Evolutionary conservation across 345 rosid species (phyloP).

Genomic region (Angophora floribunda): DNA sequence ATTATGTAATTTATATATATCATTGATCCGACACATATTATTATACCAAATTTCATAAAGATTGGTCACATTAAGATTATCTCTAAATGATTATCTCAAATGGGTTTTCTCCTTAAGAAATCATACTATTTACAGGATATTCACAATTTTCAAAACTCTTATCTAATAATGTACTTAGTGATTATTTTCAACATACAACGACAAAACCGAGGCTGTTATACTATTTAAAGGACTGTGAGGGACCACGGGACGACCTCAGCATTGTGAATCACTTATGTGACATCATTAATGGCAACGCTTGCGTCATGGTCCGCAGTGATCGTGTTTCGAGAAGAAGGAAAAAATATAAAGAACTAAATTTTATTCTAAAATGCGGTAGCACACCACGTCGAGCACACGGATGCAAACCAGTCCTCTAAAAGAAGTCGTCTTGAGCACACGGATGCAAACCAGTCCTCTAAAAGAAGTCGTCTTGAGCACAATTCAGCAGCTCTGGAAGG

Average conservation of each 20-base stretch:
- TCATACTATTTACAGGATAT: not conserved
- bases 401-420: not conserved
- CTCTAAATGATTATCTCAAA: not conserved
- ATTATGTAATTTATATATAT: not conserved
- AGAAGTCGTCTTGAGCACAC: not conserved
- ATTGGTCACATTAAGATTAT: not conserved
- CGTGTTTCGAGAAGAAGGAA: not conserved
- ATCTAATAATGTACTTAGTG: not conserved
- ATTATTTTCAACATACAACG: not conserved
- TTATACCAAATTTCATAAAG: not conserved
- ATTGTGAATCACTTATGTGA: not conserved
- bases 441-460: not conserved
- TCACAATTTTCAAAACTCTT: fast-evolving
- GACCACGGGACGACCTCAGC: not conserved
- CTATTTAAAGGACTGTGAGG: not conserved
- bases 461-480: not conserved
- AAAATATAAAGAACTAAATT: no score
- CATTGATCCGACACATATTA: no score
- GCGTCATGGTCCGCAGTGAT: not conserved
- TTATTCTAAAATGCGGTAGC: not conserved
- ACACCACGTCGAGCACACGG: not conserved
- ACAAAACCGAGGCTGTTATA: not conserved
- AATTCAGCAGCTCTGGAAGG: not conserved
- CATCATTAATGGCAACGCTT: not conserved
- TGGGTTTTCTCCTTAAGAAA: not conserved